A percentile compares a stretch with the other conserved stretches of the same genome.
Evolutionary conservation across 106 monocot species (phyloP).

Genomic region (Platanthera guangdongensis): DNA sequence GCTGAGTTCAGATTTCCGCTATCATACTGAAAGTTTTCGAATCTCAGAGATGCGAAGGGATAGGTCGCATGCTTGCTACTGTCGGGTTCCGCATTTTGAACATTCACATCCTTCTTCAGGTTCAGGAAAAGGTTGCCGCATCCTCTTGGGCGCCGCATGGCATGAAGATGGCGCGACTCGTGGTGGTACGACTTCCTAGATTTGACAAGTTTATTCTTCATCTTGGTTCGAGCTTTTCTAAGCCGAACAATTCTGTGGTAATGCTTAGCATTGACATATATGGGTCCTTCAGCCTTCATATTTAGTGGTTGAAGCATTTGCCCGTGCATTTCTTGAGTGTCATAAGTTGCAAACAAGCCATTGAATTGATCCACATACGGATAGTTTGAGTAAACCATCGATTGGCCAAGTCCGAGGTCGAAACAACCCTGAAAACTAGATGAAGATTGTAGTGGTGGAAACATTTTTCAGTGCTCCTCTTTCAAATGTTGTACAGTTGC

Average conservation of each 20-base stretch:
- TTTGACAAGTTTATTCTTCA: conserved; percentile 37
- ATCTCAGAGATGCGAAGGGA: conserved; percentile 31
- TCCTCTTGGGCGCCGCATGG: conserved; percentile 30
- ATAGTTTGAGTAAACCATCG: no score
- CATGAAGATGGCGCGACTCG: conserved; percentile 45
- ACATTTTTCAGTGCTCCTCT: no score
- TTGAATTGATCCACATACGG: no score
- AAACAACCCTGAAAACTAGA: no score
- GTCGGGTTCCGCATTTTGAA: conserved; percentile 10
- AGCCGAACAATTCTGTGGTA: conserved; percentile 50
- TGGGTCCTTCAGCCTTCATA: conserved; percentile 35
- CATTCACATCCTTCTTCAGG: conserved; percentile 37
- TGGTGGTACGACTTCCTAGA: conserved; percentile 49
- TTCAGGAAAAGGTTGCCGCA: conserved; percentile 58
- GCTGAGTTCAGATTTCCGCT: conserved; percentile 33
- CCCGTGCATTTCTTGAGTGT: conserved; percentile 13
- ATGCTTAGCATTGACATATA: conserved; percentile 71
- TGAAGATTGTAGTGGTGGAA: no score
- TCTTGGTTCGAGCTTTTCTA: conserved; percentile 58
- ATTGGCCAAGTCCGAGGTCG: no score
- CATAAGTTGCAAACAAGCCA: no score
- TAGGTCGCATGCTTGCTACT: background rate
- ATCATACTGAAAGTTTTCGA: conserved; percentile 32
- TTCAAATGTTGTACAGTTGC: no score
- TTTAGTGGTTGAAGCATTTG: conserved; percentile 47